Evolutionary conservation across 108 stramenopile genomes (phyloP).

Genomic region (Skeletonema menzelii): DNA sequence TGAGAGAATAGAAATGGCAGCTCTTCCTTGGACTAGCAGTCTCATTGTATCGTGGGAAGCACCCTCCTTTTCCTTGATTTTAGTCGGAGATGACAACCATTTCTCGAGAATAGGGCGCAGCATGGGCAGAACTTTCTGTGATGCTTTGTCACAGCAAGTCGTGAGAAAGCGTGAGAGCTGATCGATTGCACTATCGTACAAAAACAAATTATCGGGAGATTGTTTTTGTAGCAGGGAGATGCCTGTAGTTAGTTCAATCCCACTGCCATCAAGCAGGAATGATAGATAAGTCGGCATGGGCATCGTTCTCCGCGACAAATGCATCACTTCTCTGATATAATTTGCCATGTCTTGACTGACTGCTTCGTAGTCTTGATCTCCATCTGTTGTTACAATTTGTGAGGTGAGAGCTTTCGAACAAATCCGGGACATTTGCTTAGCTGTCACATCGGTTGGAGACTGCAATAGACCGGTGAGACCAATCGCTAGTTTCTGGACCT

Average conservation of each 20-base stretch:
- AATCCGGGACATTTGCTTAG: slow-evolving; percentile 41
- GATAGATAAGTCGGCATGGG: slow-evolving; percentile 57
- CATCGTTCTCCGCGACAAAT: slow-evolving; percentile 58
- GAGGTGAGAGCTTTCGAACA: slow-evolving; percentile 34
- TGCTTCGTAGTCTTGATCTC: neutral
- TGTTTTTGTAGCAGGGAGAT: neutral
- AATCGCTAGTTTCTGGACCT: slow-evolving; percentile 50
- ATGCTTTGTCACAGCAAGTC: slow-evolving; percentile 12
- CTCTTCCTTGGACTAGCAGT: slow-evolving; percentile 27
- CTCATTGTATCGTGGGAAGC: slow-evolving; percentile 5
- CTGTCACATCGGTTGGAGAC: slow-evolving; percentile 35
- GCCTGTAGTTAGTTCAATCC: slow-evolving; percentile 25
- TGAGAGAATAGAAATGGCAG: slow-evolving; percentile 38
- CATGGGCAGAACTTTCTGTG: slow-evolving; percentile 36
- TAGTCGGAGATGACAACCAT: slow-evolving; percentile 21
- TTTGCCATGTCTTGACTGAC: slow-evolving; percentile 28
- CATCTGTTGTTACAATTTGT: slow-evolving; percentile 2
- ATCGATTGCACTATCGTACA: slow-evolving; percentile 31
- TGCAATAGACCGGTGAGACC: slow-evolving; percentile 55
- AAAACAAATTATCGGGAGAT: slow-evolving; percentile 14
- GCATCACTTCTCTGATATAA: slow-evolving; percentile 55
- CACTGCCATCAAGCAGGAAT: slow-evolving; percentile 56
- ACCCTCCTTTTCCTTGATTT: neutral
- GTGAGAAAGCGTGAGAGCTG: slow-evolving; percentile 30
- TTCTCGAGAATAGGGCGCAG: slow-evolving; percentile 29